These are phyloP conservation scores for Lactifluus piperatus DNA, from an alignment of 768 basidiomycete genomes.

Conservation along the genomic window DNA sequence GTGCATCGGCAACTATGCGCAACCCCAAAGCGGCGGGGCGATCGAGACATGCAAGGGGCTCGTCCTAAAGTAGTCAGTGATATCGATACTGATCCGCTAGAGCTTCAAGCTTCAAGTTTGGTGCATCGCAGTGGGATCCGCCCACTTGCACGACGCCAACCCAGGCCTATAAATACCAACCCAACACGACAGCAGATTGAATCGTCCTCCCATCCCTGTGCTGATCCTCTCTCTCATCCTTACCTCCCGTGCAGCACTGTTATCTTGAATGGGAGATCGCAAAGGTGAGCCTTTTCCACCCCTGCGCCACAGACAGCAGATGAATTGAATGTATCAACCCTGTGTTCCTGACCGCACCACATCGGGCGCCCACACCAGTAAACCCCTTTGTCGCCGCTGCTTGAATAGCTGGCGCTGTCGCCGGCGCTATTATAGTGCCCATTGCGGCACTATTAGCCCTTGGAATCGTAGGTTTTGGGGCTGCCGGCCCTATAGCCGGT, in stretches of 20 bases:
- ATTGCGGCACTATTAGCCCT: background rate
- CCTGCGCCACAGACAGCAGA: background rate
- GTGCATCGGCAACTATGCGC: background rate
- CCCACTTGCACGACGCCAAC: background rate
- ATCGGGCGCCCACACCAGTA: background rate
- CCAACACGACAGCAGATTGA: background rate
- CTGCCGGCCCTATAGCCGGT: background rate
- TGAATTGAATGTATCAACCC: background rate
- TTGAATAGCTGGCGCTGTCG: background rate
- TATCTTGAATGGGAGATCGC: background rate
- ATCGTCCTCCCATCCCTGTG: no score
- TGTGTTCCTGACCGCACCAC: background rate
- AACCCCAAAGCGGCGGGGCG: background rate
- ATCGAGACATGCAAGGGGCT: background rate
- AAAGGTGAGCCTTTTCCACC: background rate
- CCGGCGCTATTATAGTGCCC: background rate
- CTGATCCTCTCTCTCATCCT: background rate
- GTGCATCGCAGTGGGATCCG: background rate
- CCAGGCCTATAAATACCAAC: background rate
- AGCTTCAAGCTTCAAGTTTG: background rate
- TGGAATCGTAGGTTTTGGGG: background rate
- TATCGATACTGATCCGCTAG: background rate
- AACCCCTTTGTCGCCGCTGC: background rate
- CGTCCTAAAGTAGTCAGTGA: background rate
- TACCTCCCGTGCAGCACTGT: background rate